Base-by-base conservation (phyloP, 78 protist species). In the Protostelium mycophagum region DNA sequence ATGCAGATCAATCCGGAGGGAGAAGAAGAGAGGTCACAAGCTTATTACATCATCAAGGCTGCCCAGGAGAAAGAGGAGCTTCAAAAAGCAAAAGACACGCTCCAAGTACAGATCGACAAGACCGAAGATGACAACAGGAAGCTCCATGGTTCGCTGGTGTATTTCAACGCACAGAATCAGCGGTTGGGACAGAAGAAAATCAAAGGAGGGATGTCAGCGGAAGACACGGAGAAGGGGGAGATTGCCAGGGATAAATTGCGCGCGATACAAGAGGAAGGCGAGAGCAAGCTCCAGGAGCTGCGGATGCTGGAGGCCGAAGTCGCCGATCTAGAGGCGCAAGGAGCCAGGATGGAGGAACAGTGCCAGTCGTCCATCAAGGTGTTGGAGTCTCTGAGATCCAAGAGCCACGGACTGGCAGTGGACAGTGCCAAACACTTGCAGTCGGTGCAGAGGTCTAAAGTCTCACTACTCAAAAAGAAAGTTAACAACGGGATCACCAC, bases 1-100 rank as follows among this genome's bases (percentile, higher is more conserved):
- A 39, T 85, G 35, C 35, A 39, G 28, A 0, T 90, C 29, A 34
- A 35, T 34, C 37, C 23, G 38, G 29, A 73, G 88, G 87, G 89
- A n/a, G 91, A 90, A 5, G 89, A 84, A 29, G 91, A 38, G 37
- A 0, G 0, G 34, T 84, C 94, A 0, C 97, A 92, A 34, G 95
- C 94, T 1, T 92, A 89, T 37, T 85, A 36, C 86, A 29, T 95
- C 38, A 87, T 95, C 89, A 34, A 85, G 28, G 91, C 96, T 0
- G 95, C 95, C 31, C 95, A 95, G 36, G 90, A 93, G 88, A 73
- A 91, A 10, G 95, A 95, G 83, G 89, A 92, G 83, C 92, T 95
- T 89, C 94, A 89, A 34, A 63, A 38, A 0, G 1, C 85, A 38
- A 94, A 95, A 1, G 97, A 95, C 63, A 85, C 36, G 83, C 84